Base-by-base conservation (phyloP, 495 filamentous ascomycete species). In the Podospora anserina region DNA sequence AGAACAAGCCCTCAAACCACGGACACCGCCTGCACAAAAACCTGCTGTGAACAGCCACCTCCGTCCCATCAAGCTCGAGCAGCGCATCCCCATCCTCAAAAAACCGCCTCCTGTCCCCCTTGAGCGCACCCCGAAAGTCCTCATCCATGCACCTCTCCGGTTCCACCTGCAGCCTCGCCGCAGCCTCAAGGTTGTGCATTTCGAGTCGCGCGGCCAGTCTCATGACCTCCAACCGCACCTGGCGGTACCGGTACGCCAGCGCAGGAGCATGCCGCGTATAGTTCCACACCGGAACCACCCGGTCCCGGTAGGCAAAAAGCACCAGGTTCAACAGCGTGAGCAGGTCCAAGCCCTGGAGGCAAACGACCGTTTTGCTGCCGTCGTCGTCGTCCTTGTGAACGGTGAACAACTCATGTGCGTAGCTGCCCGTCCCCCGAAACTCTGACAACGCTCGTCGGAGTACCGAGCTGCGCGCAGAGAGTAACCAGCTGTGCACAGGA, bases 1-100 rank as follows among this genome's bases (percentile, higher is more conserved):
- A 81, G 80, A 97, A 97, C 23, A 99, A 82, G 4, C 91, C 90
- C 69, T 92, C 82, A 72, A 99, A 99, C 82, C 97, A 99, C 0
- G 93, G 94, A 69, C 93, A 97, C 74, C 96, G 83, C 73, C 90
- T 89, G 67, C 92, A 91, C 60, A 98, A 75, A 20, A 98, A 77
- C 19, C 85, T 79, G 70, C 90, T 94, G 74, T 98, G 94, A 6
- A 90, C 89, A 30, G 78, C 79, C 6, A 93, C 79, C 56, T 88
- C 87, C 55, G 81, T 81, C 1, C 82, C 88, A 61, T 90, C 88
- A 34, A 98, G 83, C 64, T 96, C 87, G 15, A 98, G 81, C 5
- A 92, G 76, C 5, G 90, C 82, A 78, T 99, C 93, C 4, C 88
- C 88, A 71, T 89, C 86, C 18, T 88, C 85, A 71, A 92, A 92